Base-by-base conservation (phyloP, 345 rosid species). In the Xanthoceras sorbifolium region DNA sequence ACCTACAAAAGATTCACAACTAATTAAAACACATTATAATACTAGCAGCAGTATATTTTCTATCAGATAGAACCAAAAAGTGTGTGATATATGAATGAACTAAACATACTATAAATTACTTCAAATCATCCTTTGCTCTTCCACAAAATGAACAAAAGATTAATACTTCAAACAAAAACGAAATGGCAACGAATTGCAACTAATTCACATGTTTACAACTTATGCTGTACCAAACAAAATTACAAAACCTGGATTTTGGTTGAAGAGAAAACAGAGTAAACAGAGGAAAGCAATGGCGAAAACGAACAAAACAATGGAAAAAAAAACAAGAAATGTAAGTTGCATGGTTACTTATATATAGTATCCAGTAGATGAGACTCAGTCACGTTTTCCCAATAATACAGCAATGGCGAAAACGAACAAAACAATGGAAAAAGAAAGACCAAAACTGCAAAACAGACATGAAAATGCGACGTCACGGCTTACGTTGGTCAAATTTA, bases 1-100 rank as follows among this genome's bases (percentile, higher is more conserved):
- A 77, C 75, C 75, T 69, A 71, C 42, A 59, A 73, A 23, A 36
- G 31, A 31, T 50, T 65, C 65, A 57, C 9, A 69, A 69, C 28
- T 5, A 12, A 54, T 17, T 81, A 11, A 52, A 29, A 65, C n/a
- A 17, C 65, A 62, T 63, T 8, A 65, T 34, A 22, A 48, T 34
- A 34, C 78, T 6, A 50, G 55, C 55, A 50, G n/a, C 40, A 5
- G 65, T 8, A 25, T 31, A 31, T 57, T n/a, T 64, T 75, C 29
- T 9, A 42, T 20, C n/a, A 17, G 28, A 74, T 26, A 0, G 28
- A 74, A 23, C 15, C 22, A 46, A 5, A 38, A 22, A 28, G 25
- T 22, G 50, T 48, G 4, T 15, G n/a, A 25, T 3, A 31, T 52
- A 75, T 4, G 6, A 48, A 48, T 48, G 54, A 48, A 48, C 20